Evolutionary conservation across 805 yeast species (phyloP), one percentile per base, ranked within the genome.

Genomic region (Wickerhamomyces bisporus): DNA sequence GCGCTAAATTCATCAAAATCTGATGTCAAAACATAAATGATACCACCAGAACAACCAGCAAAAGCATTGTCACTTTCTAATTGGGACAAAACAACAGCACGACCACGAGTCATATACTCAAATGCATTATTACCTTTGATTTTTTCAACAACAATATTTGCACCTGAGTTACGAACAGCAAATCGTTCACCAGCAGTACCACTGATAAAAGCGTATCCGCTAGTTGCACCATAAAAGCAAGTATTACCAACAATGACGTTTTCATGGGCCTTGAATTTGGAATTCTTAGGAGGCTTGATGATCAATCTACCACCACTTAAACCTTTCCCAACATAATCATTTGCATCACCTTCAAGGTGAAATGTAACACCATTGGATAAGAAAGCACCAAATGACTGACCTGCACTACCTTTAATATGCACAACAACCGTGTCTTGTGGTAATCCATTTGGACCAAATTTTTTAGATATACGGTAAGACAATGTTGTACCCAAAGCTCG

Each of bases 21-120:
- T 71, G 91, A 85, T 54, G 89, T 95, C 53, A 91, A 73, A 43
- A 94, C 97, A 58, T 91, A 91, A 13, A 96, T 95, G 62, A 93
- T 91, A 78, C 98, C 98, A 66, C 98, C 98, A 53, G 97, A 89
- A 84, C 93, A 93, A 71, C 98, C 98, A 40, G 98, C 96, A 43
- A 80, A 66, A 4, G 73, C 72, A 44, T 86, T 96, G 61, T 88
- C 82, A 47, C 97, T 79, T 42, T 96, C 97, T 53, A 96, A 86
- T 42, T 79, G 67, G 33, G 97, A 96, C 50, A 91, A 75, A 34
- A 91, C 88, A 58, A 91, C 87, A 45, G 93, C 96, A 55, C 98
- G 79, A 61, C 98, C 98, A 62, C 98, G 98, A 52, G 98, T 89
- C 98, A 91, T 91, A 68, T 91, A 91, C 68, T 91, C 98, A 69